Evolutionary conservation across 2,329 filamentous ascomycete genomes (phyloP).

Genomic region (Cercospora zeae-maydis): DNA sequence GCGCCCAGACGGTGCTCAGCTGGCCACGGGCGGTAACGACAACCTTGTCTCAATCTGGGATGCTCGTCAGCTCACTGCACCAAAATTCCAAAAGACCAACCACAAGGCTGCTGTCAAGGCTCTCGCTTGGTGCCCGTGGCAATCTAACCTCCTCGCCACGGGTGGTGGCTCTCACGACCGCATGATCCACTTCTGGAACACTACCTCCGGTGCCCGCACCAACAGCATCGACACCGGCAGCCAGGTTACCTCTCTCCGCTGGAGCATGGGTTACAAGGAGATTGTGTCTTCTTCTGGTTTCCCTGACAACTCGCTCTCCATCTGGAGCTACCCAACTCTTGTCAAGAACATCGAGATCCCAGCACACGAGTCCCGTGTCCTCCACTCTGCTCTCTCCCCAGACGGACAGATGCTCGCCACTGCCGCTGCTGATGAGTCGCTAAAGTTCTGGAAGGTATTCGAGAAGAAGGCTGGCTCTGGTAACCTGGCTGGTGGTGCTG

Average conservation of each 20-base stretch:
- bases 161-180: constrained; percentile 95
- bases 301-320: constrained; percentile 97
- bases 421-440: constrained; percentile 88
- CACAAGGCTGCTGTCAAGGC: constrained; percentile 99
- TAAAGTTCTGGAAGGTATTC: constrained; percentile 99
- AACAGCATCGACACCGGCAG: constrained; percentile 99
- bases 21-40: constrained; percentile 96
- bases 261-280: constrained; percentile 96
- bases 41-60: constrained; percentile 99
- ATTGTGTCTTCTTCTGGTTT: constrained; percentile 97
- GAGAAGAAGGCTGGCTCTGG: constrained; percentile 89
- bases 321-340: constrained; percentile 97
- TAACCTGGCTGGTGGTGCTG: constrained; percentile 60
- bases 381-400: constrained; percentile 94
- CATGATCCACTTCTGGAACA: constrained; percentile 99
- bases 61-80: constrained; percentile 83
- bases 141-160: constrained; percentile 92
- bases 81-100: constrained; percentile 99
- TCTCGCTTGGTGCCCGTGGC: constrained; percentile 98
- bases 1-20: constrained; percentile 92
- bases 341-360: constrained; percentile 98
- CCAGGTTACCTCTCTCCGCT: constrained; percentile 92
- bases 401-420: constrained; percentile 98
- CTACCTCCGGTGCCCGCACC: constrained; percentile 90
- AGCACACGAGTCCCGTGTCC: constrained; percentile 91